A percentile compares a stretch with the other conserved stretches of the same genome.
phyloP scores from a whole-genome alignment of 2,329 filamentous ascomycete species.

The Zasmidium citrigriseum region DNA sequence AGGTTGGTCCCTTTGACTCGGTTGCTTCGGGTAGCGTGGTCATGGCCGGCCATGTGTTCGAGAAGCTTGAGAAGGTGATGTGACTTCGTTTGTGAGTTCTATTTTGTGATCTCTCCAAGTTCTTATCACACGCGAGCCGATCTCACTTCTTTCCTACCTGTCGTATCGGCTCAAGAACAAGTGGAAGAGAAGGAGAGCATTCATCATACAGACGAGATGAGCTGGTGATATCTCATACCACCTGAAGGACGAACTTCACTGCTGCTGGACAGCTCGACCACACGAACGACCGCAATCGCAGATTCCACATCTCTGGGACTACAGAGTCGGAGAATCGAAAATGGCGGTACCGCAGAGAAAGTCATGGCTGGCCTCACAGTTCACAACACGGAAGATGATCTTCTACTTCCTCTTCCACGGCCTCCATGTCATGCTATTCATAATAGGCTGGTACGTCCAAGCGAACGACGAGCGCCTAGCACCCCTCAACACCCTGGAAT shows the following conservation, averaged over 20 bases:
- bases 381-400: slow-evolving; percentile 36
- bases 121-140: not conserved
- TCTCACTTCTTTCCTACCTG: no score
- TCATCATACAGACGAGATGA: slow-evolving; percentile 7
- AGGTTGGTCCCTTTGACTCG: not conserved
- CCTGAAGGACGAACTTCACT: not conserved
- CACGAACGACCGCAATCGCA: not conserved
- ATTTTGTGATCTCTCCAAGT: not conserved
- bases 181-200: not conserved
- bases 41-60: not conserved
- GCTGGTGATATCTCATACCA: not conserved
- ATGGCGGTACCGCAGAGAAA: slow-evolving; percentile 26
- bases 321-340: not conserved
- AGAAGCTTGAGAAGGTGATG: not conserved
- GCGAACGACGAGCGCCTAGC: slow-evolving; percentile 66
- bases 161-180: no score
- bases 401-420: slow-evolving; percentile 42
- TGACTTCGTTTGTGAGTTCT: slow-evolving; percentile 3
- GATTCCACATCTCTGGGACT: not conserved
- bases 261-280: slow-evolving; percentile 3
- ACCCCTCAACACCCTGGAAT: slow-evolving; percentile 76
- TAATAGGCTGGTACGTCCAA: slow-evolving; percentile 62
- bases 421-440: slow-evolving; percentile 39
- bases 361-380: slow-evolving; percentile 37
- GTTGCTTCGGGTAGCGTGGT: not conserved